Evolutionary conservation across 805 yeast species (phyloP).

Genomic region (Candida glaebosa): DNA sequence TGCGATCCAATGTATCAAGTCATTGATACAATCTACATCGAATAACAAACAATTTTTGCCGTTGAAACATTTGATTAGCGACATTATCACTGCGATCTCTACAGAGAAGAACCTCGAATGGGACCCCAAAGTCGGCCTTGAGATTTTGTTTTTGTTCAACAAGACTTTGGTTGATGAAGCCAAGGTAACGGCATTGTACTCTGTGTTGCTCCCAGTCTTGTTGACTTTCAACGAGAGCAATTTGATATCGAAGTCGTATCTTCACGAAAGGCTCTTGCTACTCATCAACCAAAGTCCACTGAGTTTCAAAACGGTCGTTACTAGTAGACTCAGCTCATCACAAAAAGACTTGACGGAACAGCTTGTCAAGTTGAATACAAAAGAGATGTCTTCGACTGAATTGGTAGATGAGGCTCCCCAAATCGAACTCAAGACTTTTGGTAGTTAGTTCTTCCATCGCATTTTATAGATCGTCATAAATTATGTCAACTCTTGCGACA

Average conservation of each 20-base stretch:
- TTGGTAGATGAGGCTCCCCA: constrained; percentile 10
- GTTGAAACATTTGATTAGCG: constrained; percentile 45
- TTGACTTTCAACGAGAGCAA: constrained; percentile 22
- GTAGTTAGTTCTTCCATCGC: constrained; percentile 8
- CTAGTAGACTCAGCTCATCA: constrained; percentile 28
- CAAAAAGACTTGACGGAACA: constrained; percentile 43
- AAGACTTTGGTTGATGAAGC: constrained; percentile 28
- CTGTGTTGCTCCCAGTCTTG: constrained; percentile 36
- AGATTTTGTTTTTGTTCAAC: constrained; percentile 46
- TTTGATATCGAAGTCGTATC: constrained; percentile 27
- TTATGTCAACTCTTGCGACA: neutral
- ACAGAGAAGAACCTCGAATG: constrained; percentile 18
- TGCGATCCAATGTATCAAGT: constrained; percentile 55
- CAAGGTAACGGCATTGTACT: constrained; percentile 24
- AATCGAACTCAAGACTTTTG: constrained; percentile 24
- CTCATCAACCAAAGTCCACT: constrained; percentile 44
- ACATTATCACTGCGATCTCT: constrained; percentile 30
- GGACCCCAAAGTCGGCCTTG: constrained; percentile 36
- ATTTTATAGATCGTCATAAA: neutral
- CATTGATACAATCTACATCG: constrained; percentile 42
- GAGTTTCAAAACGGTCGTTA: constrained; percentile 48
- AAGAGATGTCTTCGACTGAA: constrained; percentile 2
- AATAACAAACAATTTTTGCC: constrained; percentile 26
- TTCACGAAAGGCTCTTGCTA: constrained; percentile 45
- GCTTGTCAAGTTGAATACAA: constrained; percentile 31